Percentiles rank a stretch among this genome's conserved stretches.
phyloP scores from a whole-genome alignment of 768 basidiomycete species.

The Amanita phalloides region DNA sequence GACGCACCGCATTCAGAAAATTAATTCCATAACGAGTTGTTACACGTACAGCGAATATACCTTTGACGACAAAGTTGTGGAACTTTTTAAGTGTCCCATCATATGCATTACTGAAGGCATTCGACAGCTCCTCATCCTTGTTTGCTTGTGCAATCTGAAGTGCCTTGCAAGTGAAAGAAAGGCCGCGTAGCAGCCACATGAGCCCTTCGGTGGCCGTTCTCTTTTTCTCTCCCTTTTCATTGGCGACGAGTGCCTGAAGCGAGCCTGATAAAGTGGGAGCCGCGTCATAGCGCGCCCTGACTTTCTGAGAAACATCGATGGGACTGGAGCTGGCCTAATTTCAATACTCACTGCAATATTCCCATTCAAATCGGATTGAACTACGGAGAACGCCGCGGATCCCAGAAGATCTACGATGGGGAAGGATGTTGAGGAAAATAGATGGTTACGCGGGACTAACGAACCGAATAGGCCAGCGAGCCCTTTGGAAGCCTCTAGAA shows the following conservation, averaged over 20 bases:
- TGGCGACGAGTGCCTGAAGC: slow-evolving; percentile 72
- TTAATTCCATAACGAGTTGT: neutral
- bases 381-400: slow-evolving; percentile 71
- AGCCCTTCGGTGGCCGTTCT: slow-evolving; percentile 82
- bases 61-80: slow-evolving; percentile 72
- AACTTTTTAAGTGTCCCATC: slow-evolving; percentile 71
- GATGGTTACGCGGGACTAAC: slow-evolving; percentile 10
- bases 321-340: neutral
- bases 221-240: slow-evolving; percentile 85
- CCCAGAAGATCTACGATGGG: slow-evolving; percentile 64
- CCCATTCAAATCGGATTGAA: slow-evolving; percentile 79
- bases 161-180: slow-evolving; percentile 80
- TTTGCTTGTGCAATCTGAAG: slow-evolving; percentile 65
- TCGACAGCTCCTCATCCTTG: slow-evolving; percentile 48
- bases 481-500: slow-evolving; percentile 83
- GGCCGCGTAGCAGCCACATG: slow-evolving; percentile 88
- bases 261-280: slow-evolving; percentile 57
- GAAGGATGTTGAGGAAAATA: neutral
- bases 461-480: slow-evolving; percentile 86
- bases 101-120: slow-evolving; percentile 75
- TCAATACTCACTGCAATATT: slow-evolving; percentile 69
- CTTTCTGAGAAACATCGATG: slow-evolving; percentile 56
- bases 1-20: neutral
- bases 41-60: slow-evolving; percentile 42
- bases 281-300: slow-evolving; percentile 67